Base-by-base conservation (phyloP, 805 yeast genomes). In the Candida anglica region DNA sequence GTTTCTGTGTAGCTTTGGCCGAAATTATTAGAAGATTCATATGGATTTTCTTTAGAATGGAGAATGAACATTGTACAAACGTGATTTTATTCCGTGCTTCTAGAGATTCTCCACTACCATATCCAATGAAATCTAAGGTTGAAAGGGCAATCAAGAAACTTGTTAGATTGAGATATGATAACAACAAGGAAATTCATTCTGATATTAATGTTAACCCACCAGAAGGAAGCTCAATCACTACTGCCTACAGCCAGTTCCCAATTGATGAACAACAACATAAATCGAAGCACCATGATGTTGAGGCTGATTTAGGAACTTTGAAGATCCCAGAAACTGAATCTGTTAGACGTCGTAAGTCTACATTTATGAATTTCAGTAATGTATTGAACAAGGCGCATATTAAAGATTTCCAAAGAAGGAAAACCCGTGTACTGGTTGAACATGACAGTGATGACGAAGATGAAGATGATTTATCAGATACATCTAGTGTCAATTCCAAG, bases 11-110 rank as follows among this genome's bases (percentile, higher is more conserved):
- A 31, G 96, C 95, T 0, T 44, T 85, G 19, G 86, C 93, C 0
- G 98, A 93, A 57, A 59, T 87, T 3, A 21, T 84, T 2, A 73
- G 98, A 53, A 71, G 98, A 52, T 83, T 86, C 46, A 63, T 91
- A 10, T 93, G 98, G 98, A 70, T 87, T 6, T 75, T 85, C 31
- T 82, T 93, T 66, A 79, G 98, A 63, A 83, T 93, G 73, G 98
- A 93, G 48, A 93, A 93, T 58, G 98, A 93, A 58, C 98, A 93
- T 57, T 81, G 89, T 30, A 80, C 97, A 0, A 91, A 91, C 53
- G 95, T 88, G 8, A 79, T 78, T 36, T 62, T 87, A 28, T 85
- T 81, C 58, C 73, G 95, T 43, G 98, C 97, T 0, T 81, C 94
- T 7, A 77, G 94, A 38, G 96, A 91, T 40, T 66, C 86, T 7